Evolutionary conservation across 148 eudicot genomes (phyloP).

Genomic region (Silene uniflora): DNA sequence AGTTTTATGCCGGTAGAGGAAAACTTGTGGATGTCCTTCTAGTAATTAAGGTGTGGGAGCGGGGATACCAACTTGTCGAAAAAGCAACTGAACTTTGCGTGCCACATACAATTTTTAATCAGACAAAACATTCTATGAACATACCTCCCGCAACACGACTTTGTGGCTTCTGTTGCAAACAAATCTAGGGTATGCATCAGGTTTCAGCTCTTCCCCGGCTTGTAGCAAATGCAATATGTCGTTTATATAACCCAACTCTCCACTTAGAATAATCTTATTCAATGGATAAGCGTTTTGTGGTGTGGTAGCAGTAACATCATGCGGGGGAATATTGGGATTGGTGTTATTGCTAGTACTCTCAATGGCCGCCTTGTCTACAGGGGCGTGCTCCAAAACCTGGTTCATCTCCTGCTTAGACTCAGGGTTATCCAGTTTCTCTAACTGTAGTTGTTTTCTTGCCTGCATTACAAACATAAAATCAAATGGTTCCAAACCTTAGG

Average conservation of each 20-base stretch:
- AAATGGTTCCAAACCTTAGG: neutral
- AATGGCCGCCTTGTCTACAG: conserved; percentile 54
- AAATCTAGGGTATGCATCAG: conserved; percentile 58
- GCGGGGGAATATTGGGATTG: conserved; percentile 61
- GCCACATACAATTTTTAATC: neutral
- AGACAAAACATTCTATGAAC: conserved; percentile 1
- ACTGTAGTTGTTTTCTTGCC: conserved; percentile 32
- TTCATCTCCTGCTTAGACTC: conserved; percentile 30
- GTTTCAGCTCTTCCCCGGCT: conserved; percentile 39
- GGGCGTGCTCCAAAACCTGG: conserved; percentile 29
- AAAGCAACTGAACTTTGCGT: too few relatives aligned
- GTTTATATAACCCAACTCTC: conserved; percentile 71
- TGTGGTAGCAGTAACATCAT: conserved; percentile 59
- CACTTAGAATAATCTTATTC: conserved; percentile 62
- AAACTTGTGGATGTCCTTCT: too few relatives aligned
- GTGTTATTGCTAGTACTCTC: conserved; percentile 31
- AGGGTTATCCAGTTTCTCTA: conserved; percentile 32
- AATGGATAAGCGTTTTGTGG: conserved; percentile 79
- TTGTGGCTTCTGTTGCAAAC: conserved; percentile 61
- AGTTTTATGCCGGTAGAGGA: too few relatives aligned
- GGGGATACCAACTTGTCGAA: too few relatives aligned
- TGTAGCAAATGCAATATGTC: conserved; percentile 49
- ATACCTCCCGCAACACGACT: conserved; percentile 55
- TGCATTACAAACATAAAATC: conserved; percentile 29
- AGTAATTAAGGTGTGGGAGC: too few relatives aligned